Evolutionary conservation across 768 basidiomycete genomes (phyloP), one percentile per base, ranked within the genome.

Genomic region (Auriscalpium vulgare): DNA sequence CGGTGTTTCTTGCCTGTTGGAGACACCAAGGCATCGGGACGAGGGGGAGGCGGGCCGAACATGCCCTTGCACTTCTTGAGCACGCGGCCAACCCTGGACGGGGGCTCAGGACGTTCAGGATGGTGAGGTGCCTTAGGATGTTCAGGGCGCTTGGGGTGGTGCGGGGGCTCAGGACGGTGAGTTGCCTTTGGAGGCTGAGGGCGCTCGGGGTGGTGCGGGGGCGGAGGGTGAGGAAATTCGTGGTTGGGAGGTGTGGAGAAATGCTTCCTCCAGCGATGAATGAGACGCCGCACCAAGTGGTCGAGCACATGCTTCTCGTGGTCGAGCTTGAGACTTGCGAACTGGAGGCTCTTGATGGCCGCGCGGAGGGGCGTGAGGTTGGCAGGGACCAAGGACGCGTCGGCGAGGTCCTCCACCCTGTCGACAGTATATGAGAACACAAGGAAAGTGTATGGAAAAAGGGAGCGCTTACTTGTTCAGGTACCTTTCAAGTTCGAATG

Each of bases 401-500:
- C 19, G 8, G 65, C 63, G 38, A 68, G 40, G 8, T 65, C 65
- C 62, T 87, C 77, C 47, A 90, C 82, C 34, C 80, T 83, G 53
- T 17, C 7, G 37, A 51, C 37, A 1, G 19, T 21, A 19, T 2
- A 9, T 37, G 11, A 35, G 23, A 17, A 29, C 13, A 38, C 19
- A 8, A 49, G 7, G 55, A 43, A 44, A 21, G 21, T 54, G 51
- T 23, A 63, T 11, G 37, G 75, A 44, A 14, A 43, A 29, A 7
- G 29, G 29, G 29, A 29, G 29, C 29, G 29, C 40, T 4, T 56
- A 83, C 83, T 74, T 73, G 50, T 76, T 64, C 2, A 84, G 72
- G 64, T 87, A 86, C n/a, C 60, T 63, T 47, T 68, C 73, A 21
- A 87, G 72, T 57, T 85, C 79, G 37, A 73, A 65, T 0, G 83